Evolutionary conservation across 164 flowering plant genomes (phyloP).

Genomic region (Nymphaea thermarum): DNA sequence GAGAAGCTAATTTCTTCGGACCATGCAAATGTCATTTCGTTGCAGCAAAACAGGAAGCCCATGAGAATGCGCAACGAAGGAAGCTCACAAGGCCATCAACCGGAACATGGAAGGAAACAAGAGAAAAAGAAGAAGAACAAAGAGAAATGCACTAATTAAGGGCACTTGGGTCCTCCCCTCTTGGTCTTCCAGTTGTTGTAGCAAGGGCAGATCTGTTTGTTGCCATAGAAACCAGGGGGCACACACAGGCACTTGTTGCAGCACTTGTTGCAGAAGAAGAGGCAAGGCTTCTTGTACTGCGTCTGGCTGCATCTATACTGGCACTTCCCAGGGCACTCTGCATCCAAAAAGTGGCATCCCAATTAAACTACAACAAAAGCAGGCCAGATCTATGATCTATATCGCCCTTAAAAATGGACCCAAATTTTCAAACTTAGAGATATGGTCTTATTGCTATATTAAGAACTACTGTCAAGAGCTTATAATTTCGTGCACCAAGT

Average conservation of each 20-base stretch:
- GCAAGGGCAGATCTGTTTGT: slow-evolving; percentile 52
- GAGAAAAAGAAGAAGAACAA: background rate
- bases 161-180: slow-evolving; percentile 55
- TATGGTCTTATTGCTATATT: too few relatives aligned
- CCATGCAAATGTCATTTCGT: too few relatives aligned
- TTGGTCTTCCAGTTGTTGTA: slow-evolving; percentile 66
- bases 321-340: slow-evolving; percentile 44
- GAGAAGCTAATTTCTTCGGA: too few relatives aligned
- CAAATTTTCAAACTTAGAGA: too few relatives aligned
- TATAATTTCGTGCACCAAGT: background rate
- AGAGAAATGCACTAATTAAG: slow-evolving; percentile 7
- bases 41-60: too few relatives aligned
- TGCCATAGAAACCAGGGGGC: slow-evolving; percentile 47
- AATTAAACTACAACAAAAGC: background rate
- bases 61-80: too few relatives aligned
- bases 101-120: too few relatives aligned
- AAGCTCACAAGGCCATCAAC: too few relatives aligned
- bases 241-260: slow-evolving; percentile 47
- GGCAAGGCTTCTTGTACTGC: slow-evolving; percentile 39
- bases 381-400: background rate
- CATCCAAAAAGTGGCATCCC: background rate
- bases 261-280: slow-evolving; percentile 46
- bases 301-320: slow-evolving; percentile 31
- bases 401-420: background rate
- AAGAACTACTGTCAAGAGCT: background rate